Evolutionary conservation across 352 stramenopile genomes (phyloP).

Genomic region (Pythium chondricola): DNA sequence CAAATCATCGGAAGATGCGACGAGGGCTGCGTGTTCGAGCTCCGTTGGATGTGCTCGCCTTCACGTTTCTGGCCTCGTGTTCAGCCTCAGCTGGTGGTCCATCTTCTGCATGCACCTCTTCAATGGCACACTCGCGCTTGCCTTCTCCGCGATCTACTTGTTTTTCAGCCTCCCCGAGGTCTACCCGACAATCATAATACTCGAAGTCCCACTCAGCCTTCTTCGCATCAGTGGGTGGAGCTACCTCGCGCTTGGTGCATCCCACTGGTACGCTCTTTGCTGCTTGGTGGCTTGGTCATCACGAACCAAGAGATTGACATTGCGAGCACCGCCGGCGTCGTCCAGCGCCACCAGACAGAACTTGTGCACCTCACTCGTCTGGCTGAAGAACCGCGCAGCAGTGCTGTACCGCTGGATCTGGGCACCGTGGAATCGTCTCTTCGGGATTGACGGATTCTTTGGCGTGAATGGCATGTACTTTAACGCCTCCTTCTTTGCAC

Average conservation of each 20-base stretch:
- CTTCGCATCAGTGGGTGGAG: conserved; percentile 7
- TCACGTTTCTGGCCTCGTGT: conserved; percentile 6
- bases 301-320: background rate
- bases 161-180: conserved; percentile 15
- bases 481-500: conserved; percentile 2
- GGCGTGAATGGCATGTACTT: conserved; percentile 12
- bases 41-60: too few relatives aligned
- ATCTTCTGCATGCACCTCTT: conserved; percentile 10
- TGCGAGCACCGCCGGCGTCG: background rate
- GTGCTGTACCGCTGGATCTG: background rate
- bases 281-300: background rate
- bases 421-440: conserved; percentile 3
- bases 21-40: too few relatives aligned
- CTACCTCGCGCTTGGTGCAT: background rate
- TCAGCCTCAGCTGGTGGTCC: conserved; percentile 10
- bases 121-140: conserved; percentile 7
- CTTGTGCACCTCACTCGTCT: too few relatives aligned
- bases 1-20: too few relatives aligned
- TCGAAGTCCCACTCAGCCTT: background rate
- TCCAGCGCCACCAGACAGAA: too few relatives aligned
- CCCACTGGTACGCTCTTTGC: conserved; percentile 5
- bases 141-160: conserved; percentile 6
- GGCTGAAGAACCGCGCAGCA: background rate
- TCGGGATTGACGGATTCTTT: conserved; percentile 8
- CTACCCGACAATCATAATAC: background rate